These are phyloP conservation scores for Didymella lethalis DNA, from an alignment of 2,329 filamentous ascomycete species.

Conservation along the genomic window DNA sequence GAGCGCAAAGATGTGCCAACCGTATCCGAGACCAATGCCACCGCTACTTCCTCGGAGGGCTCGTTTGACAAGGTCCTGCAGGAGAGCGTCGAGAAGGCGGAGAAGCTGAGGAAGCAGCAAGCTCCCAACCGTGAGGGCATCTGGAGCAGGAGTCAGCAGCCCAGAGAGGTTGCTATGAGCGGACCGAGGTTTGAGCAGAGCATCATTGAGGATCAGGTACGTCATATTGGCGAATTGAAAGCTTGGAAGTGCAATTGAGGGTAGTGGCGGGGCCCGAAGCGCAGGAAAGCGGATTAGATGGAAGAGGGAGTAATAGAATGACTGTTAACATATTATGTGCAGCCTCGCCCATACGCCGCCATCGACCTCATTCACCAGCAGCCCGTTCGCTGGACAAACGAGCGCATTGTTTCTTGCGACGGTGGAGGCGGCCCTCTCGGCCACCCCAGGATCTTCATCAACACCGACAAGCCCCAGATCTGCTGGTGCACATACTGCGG, in stretches of 20 bases:
- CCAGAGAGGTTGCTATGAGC: constrained; percentile 83
- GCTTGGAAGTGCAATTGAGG: background rate
- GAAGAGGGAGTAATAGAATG: background rate
- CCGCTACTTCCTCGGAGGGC: constrained; percentile 60
- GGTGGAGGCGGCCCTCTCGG: constrained; percentile 90
- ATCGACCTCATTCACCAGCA: constrained; percentile 97
- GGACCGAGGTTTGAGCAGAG: constrained; percentile 98
- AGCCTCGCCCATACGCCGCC: constrained; percentile 89
- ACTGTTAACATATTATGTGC: constrained; percentile 20
- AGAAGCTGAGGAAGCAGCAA: constrained; percentile 70
- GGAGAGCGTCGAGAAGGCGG: constrained; percentile 62
- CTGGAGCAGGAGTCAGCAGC: constrained; percentile 88
- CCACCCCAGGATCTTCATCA: constrained; percentile 95
- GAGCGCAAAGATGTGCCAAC: constrained; percentile 57
- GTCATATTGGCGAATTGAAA: constrained; percentile 37
- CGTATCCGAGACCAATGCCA: constrained; percentile 68
- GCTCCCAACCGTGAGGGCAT: constrained; percentile 83
- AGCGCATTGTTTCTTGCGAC: constrained; percentile 83
- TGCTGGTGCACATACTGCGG: constrained; percentile 91
- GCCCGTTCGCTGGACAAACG: constrained; percentile 89
- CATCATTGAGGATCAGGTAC: constrained; percentile 88
- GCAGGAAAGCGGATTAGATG: too few relatives aligned
- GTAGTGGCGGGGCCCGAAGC: background rate
- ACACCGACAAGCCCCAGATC: constrained; percentile 96
- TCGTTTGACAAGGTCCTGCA: constrained; percentile 62